Base-by-base conservation (phyloP, 768 basidiomycete species). In the Tremella yokohamensis region DNA sequence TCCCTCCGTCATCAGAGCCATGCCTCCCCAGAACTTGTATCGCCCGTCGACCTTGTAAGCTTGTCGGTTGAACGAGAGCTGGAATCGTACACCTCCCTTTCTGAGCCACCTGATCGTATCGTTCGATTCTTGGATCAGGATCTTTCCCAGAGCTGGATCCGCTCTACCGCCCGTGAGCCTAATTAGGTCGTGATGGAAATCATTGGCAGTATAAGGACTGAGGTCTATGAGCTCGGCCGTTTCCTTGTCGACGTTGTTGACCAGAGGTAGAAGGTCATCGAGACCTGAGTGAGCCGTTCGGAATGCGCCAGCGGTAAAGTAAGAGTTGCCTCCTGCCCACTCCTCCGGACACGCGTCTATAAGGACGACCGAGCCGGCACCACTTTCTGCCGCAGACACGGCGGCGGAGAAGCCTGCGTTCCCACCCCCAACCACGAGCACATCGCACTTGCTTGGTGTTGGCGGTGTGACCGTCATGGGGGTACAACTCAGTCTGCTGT, bases 251-350 rank as follows among this genome's bases (percentile, higher is more conserved):
- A 45, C 42, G 15, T 45, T 45, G 22, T 45, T 45, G 42, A 45
- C 42, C 6, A 45, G 42, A 4, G 42, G 42, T 4, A 45, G 22
- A 15, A 45, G 42, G 22, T 45, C 42, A 22, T 45, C 42, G 18
- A 45, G 42, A 18, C 42, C 42, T 8, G n/a, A 22, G 22, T 45
- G 42, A 8, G 22, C 42, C 22, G 42, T 22, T 16, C 42, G 4
- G 42, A 45, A 45, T 4, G 42, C 42, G 22, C 42, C 42, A 18
- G 42, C 42, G 18, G 42, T 45, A 15, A 45, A 45, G 22, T 45
- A 45, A 4, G 18, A 18, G 42, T 45, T 45, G 6, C 42, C 42
- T 4, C 42, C 42, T 45, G 42, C 42, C 42, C 42, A 45, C 22
- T 45, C 42, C 11, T 39, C 25, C 18, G 26, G 49, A 50, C 22